Evolutionary conservation across 495 filamentous ascomycete species (phyloP).

Genomic region (Neurospora sp.): DNA sequence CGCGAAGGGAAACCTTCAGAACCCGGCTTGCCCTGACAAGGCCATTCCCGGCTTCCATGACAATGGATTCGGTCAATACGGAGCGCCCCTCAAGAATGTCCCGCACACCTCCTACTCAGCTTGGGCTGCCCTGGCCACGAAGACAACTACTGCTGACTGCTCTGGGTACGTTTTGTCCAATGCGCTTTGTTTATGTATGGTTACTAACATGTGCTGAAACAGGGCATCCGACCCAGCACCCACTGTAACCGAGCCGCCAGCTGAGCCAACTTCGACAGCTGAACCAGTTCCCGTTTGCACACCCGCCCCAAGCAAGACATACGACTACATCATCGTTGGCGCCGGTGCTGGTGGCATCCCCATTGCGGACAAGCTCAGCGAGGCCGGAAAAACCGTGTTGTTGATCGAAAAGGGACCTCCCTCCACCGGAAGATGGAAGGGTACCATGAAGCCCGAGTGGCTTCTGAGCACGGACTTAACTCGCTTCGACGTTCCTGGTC

Average conservation of each 20-base stretch:
- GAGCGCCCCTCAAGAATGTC: slow-evolving; percentile 32
- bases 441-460: slow-evolving; percentile 50
- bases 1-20: slow-evolving; percentile 12
- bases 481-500: slow-evolving; percentile 65
- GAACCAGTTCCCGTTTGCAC: slow-evolving; percentile 13
- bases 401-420: slow-evolving; percentile 57
- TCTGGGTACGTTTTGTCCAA: slow-evolving; percentile 18
- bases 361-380: slow-evolving; percentile 51
- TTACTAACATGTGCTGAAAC: neutral
- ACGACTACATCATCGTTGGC: slow-evolving; percentile 60
- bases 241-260: slow-evolving; percentile 3
- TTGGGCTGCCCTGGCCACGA: slow-evolving; percentile 38
- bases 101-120: slow-evolving; percentile 35
- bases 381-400: slow-evolving; percentile 50
- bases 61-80: slow-evolving; percentile 31
- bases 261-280: neutral
- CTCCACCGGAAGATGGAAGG: slow-evolving; percentile 48
- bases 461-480: slow-evolving; percentile 55
- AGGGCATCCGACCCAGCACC: neutral
- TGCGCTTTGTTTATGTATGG: neutral
- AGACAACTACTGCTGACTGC: slow-evolving; percentile 26
- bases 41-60: slow-evolving; percentile 27
- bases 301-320: slow-evolving; percentile 38
- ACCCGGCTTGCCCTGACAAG: slow-evolving; percentile 20
- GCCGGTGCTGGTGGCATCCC: slow-evolving; percentile 55